phyloP scores from a whole-genome alignment of 768 basidiomycete species.

The Filobasidium floriforme region DNA sequence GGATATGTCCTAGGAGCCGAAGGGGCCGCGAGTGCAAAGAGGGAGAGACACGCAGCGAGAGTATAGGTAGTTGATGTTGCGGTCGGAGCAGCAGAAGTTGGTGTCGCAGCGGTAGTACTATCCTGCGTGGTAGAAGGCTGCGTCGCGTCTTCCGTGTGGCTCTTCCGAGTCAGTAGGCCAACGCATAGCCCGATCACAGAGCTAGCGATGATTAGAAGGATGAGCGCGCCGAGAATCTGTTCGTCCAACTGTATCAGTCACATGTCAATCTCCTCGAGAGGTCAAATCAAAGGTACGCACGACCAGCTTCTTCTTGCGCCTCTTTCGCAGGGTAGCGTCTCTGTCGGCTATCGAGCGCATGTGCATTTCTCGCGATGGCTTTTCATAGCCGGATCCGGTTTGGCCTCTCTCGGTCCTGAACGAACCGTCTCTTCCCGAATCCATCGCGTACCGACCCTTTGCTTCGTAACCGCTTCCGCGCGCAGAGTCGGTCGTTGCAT shows the following conservation, averaged over 20 bases:
- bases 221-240: conserved; percentile 26
- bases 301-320: conserved; percentile 7
- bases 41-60: conserved; percentile 34
- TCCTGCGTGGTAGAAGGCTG: background rate
- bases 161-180: conserved; percentile 23
- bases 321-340: conserved; percentile 7
- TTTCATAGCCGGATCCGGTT: background rate
- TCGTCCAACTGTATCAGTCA: conserved; percentile 16
- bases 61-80: conserved; percentile 21
- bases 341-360: background rate
- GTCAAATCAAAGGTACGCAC: conserved; percentile 8
- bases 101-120: background rate
- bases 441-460: background rate
- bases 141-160: conserved; percentile 7
- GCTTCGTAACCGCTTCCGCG: background rate
- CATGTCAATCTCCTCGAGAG: too few relatives aligned
- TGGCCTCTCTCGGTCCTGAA: background rate
- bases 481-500: background rate
- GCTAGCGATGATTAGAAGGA: conserved; percentile 24
- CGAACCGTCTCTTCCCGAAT: background rate
- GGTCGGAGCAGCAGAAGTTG: conserved; percentile 24
- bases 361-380: background rate
- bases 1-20: conserved; percentile 33
- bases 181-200: conserved; percentile 33
- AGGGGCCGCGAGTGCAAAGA: conserved; percentile 29